These are phyloP conservation scores for Fusarium clavum DNA, from an alignment of 2,329 filamentous ascomycete genomes.

Conservation along the genomic window DNA sequence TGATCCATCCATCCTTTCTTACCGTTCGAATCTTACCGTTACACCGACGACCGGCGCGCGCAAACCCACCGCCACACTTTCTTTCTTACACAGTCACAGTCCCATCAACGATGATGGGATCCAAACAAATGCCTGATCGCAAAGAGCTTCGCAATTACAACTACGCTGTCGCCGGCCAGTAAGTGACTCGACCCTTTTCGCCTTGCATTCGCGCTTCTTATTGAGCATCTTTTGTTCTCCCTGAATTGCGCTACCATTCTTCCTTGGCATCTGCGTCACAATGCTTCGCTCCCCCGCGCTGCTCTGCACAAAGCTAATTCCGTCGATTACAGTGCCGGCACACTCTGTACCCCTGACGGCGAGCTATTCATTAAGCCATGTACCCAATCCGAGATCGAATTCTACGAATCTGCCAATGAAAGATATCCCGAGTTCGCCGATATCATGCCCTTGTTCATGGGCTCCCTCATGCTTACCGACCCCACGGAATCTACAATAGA, in stretches of 20 bases:
- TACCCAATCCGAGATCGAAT: constrained; percentile 84
- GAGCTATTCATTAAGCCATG: constrained; percentile 95
- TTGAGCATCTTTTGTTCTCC: neutral
- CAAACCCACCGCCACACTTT: constrained; percentile 31
- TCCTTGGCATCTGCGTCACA: constrained; percentile 31
- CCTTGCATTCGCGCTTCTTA: constrained; percentile 16
- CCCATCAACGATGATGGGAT: constrained; percentile 42
- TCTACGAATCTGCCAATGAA: constrained; percentile 80
- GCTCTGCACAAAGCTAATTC: constrained; percentile 29
- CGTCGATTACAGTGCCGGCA: constrained; percentile 77
- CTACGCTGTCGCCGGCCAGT: constrained; percentile 87
- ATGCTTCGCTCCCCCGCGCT: constrained; percentile 11
- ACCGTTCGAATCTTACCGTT: constrained; percentile 3
- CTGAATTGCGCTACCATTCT: constrained; percentile 5
- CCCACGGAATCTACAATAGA: constrained; percentile 61
- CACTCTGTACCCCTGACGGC: constrained; percentile 85
- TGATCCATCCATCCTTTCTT: neutral
- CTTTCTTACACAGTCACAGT: constrained; percentile 2
- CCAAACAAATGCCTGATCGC: constrained; percentile 63
- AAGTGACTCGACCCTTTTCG: constrained; percentile 56
- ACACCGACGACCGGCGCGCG: constrained; percentile 25
- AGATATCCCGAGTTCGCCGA: constrained; percentile 79
- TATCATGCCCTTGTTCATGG: constrained; percentile 88
- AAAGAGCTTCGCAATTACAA: constrained; percentile 76
- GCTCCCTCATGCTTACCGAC: constrained; percentile 77